These are phyloP conservation scores for Stemphylium beticola DNA, from an alignment of 2,329 filamentous ascomycete genomes.

Conservation along the genomic window DNA sequence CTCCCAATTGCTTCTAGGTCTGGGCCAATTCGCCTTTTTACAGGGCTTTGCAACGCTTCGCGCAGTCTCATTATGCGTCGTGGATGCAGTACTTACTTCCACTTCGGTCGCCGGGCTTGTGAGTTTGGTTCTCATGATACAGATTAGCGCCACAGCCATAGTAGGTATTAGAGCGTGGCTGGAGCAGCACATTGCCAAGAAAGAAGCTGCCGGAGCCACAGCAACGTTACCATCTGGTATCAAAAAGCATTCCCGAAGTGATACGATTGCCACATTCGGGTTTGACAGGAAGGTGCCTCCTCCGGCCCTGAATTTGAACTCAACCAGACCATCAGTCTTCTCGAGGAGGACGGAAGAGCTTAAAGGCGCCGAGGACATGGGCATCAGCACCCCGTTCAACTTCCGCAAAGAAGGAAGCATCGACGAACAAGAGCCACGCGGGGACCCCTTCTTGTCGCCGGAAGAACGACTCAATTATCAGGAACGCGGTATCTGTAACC, in stretches of 20 bases:
- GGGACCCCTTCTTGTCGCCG: not conserved
- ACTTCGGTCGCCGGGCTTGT: conserved; percentile 20
- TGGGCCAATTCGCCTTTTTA: conserved; percentile 29
- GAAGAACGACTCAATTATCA: conserved; percentile 14
- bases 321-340: conserved; percentile 2
- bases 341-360: conserved; percentile 24
- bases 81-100: conserved; percentile 34
- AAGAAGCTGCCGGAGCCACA: conserved; percentile 4
- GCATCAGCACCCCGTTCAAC: conserved; percentile 32
- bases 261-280: conserved; percentile 29
- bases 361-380: conserved; percentile 25
- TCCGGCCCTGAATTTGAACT: conserved; percentile 5
- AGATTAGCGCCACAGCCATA: conserved; percentile 29
- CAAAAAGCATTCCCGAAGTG: conserved; percentile 3
- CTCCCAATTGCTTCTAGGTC: conserved; percentile 22
- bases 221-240: not conserved
- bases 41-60: conserved; percentile 33
- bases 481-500: conserved; percentile 17
- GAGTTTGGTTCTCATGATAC: conserved; percentile 26
- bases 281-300: conserved; percentile 19
- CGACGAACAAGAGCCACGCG: not conserved
- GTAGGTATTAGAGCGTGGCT: conserved; percentile 30
- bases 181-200: conserved; percentile 35
- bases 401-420: conserved; percentile 27
- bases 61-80: conserved; percentile 33